A percentile compares a stretch with the other conserved stretches of the same genome.
Evolutionary conservation across 805 yeast genomes (phyloP).

Genomic region (Candida argentea): DNA sequence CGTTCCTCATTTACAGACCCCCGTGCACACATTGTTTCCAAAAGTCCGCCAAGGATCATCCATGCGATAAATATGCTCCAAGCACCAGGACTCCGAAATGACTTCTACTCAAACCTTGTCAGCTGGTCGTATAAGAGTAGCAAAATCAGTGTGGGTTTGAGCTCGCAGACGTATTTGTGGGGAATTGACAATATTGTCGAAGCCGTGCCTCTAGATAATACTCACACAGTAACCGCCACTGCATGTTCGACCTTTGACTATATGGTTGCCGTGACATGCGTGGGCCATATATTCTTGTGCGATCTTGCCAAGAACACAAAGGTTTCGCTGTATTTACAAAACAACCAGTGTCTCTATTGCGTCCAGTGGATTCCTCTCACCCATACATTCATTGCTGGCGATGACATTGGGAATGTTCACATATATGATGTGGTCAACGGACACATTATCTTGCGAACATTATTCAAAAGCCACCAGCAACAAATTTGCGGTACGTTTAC

Average conservation of each 20-base stretch:
- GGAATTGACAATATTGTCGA: constrained; percentile 33
- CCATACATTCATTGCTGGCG: constrained; percentile 47
- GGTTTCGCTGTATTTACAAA: constrained; percentile 8
- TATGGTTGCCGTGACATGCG: constrained; percentile 47
- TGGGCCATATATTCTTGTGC: constrained; percentile 43
- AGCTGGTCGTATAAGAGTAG: constrained; percentile 54
- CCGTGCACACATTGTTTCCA: too few relatives aligned
- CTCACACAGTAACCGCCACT: constrained; percentile 46
- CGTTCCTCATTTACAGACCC: too few relatives aligned
- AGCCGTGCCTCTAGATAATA: constrained; percentile 33
- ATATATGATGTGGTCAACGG: constrained; percentile 23
- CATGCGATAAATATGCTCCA: constrained; percentile 10
- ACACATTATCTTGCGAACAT: constrained; percentile 5
- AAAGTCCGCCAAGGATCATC: constrained; percentile 4
- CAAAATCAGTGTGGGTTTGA: constrained; percentile 59
- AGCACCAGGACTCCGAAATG: constrained; percentile 66
- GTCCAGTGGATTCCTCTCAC: constrained; percentile 47
- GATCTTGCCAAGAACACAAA: constrained; percentile 20
- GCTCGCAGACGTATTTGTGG: constrained; percentile 54
- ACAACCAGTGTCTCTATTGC: constrained; percentile 41
- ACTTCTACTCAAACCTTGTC: constrained; percentile 66
- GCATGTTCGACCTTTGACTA: constrained; percentile 41
- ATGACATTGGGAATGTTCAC: constrained; percentile 50
- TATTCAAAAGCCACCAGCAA: constrained; percentile 21
- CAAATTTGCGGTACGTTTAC: constrained; percentile 27